Evolutionary conservation across 495 filamentous ascomycete genomes (phyloP).

Genomic region (Penicillium subrubescens): DNA sequence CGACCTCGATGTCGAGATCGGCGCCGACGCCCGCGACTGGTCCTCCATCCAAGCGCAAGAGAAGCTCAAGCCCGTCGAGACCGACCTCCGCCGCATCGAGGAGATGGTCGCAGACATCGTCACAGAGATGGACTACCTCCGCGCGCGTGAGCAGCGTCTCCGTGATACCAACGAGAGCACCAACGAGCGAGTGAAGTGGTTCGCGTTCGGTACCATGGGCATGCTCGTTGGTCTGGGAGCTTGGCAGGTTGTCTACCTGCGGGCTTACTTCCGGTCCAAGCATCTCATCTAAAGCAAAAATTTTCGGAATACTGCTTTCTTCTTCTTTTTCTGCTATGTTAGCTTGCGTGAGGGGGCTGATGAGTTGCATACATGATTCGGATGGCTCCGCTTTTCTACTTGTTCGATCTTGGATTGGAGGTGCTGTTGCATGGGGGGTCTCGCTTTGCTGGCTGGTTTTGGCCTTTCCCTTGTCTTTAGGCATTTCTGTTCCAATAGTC

Average conservation of each 20-base stretch:
- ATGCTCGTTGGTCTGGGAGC: slow-evolving; percentile 87
- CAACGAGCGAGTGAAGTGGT: slow-evolving; percentile 98
- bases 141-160: slow-evolving; percentile 87
- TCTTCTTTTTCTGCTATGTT: slow-evolving; percentile 2
- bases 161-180: slow-evolving; percentile 99
- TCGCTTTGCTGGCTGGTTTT: slow-evolving; percentile 30
- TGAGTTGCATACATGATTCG: slow-evolving; percentile 17
- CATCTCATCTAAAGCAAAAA: slow-evolving; percentile 68
- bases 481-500: slow-evolving; percentile 41
- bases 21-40: slow-evolving; percentile 98
- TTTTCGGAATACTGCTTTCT: neutral
- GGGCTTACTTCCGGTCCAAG: slow-evolving; percentile 97
- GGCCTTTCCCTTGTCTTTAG: slow-evolving; percentile 35
- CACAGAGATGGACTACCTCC: slow-evolving; percentile 88
- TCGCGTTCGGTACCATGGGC: slow-evolving; percentile 92
- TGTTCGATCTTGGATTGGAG: slow-evolving; percentile 10
- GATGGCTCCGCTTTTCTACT: slow-evolving; percentile 16
- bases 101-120: slow-evolving; percentile 83
- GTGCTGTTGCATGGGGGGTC: slow-evolving; percentile 26
- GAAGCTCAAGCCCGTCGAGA: slow-evolving; percentile 97
- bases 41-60: slow-evolving; percentile 92
- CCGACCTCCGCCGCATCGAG: slow-evolving; percentile 90
- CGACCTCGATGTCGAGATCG: slow-evolving; percentile 98
- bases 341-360: neutral
- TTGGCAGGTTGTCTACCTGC: slow-evolving; percentile 97